Base-by-base conservation (phyloP, 768 basidiomycete species). In the Agaricus subrufescens region DNA sequence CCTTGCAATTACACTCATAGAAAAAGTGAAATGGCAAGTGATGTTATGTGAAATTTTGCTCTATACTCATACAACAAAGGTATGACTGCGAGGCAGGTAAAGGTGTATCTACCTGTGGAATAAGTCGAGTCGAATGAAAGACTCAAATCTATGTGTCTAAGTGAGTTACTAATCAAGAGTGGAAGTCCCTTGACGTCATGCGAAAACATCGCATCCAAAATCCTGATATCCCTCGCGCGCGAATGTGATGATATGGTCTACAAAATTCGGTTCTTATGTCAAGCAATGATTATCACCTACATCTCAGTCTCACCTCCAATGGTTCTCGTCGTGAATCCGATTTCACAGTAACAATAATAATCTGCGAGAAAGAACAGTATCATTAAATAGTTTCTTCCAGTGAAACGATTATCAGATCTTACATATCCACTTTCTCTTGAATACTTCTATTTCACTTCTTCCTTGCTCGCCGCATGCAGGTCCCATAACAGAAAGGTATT, bases 401-500 rank as follows among this genome's bases (percentile, higher is more conserved):
- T 19, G 11, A 48, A 63, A 61, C 34, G 19, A 11, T 3, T 61
- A 42, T 26, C 47, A 47, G 14, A 8, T 74, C 81, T 68, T 61
- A 86, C 83, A 88, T 63, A 82, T 77, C 86, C 86, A 87, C 66
- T 87, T 89, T 55, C 86, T 68, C 65, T 80, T 81, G 69, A 92
- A 92, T 29, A 89, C 84, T 63, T 87, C 84, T 46, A 87, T 78
- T 65, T 87, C 88, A 49, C 69, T 62, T 11, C 15, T 45, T 46
- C 58, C 60, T 37, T 54, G 34, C 52, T 56, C 42, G 15, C 57
- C 42, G n/a, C 57, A 40, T 15, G 62, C 62, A 10, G 74, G 72
- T 46, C 69, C 69, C 73, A 83, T 82, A 55, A 83, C 74, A 15
- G 77, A 76, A 0, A 82, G 83, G 61, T 87, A 82, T 62, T 89